These are phyloP conservation scores for Talaromyces sp. DNA, from an alignment of 2,329 filamentous ascomycete species.

Conservation along the genomic window DNA sequence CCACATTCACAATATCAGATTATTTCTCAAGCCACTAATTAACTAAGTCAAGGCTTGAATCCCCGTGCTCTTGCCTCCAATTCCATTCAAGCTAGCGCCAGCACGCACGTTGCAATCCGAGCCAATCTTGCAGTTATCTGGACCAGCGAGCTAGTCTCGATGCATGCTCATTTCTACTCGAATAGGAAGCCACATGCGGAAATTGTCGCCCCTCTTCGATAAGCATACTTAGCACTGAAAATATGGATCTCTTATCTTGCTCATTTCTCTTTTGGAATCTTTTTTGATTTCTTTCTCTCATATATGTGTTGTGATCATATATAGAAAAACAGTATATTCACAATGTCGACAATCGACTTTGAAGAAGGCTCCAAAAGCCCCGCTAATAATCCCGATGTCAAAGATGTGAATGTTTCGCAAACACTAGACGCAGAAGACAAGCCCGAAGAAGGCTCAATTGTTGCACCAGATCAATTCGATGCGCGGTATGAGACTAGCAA, in stretches of 20 bases:
- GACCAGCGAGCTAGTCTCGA: background rate
- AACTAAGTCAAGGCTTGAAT: too few species aligned
- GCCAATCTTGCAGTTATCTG: background rate
- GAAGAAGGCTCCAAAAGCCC: background rate
- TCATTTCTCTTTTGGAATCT: background rate
- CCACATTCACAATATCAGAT: background rate
- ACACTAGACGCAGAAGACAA: background rate
- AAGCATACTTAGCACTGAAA: background rate
- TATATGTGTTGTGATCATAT: background rate
- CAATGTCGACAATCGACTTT: background rate
- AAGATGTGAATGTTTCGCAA: background rate
- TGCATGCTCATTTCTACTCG: slow-evolving; percentile 1
- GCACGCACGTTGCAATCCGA: background rate
- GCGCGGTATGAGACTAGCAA: slow-evolving; percentile 50
- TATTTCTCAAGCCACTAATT: background rate
- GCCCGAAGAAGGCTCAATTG: slow-evolving; percentile 34
- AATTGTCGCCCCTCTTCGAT: background rate
- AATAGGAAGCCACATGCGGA: slow-evolving; percentile 1
- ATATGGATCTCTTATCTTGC: background rate
- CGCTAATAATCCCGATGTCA: background rate
- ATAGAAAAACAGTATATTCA: background rate
- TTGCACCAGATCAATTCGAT: slow-evolving; percentile 56
- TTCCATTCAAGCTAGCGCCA: background rate
- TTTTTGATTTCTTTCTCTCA: background rate
- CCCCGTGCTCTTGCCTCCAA: background rate